Evolutionary conservation across 257 asterid species (phyloP).

Genomic region (Nemophila menziesii): DNA sequence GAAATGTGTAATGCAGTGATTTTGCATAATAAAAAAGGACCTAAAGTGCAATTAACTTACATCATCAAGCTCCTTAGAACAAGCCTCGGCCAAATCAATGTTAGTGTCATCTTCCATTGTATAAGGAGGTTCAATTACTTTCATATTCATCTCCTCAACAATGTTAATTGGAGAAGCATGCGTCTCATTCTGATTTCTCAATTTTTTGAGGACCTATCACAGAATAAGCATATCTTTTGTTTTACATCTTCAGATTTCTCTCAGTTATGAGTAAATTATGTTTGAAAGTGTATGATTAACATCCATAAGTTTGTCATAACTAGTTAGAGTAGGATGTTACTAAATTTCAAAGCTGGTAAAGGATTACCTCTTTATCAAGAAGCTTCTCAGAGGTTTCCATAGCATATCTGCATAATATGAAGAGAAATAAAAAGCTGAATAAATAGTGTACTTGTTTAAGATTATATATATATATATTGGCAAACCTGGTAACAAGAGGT

Average conservation of each 20-base stretch:
- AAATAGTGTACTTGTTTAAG: slow-evolving; percentile 8
- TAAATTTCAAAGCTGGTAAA: slow-evolving; percentile 3
- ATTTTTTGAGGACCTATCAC: slow-evolving; percentile 26
- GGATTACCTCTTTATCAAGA: slow-evolving; percentile 38
- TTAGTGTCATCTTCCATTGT: slow-evolving; percentile 31
- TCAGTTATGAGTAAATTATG: neutral
- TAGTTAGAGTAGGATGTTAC: neutral
- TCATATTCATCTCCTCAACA: slow-evolving; percentile 21
- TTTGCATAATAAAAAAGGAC: neutral
- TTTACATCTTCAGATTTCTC: neutral
- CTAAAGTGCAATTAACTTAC: slow-evolving; percentile 27
- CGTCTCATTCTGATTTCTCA: slow-evolving; percentile 20
- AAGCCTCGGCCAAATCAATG: slow-evolving; percentile 61
- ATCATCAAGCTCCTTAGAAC: slow-evolving; percentile 56
- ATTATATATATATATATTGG: neutral
- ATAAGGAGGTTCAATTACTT: slow-evolving; percentile 32
- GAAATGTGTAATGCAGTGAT: neutral
- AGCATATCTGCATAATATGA: slow-evolving; percentile 39
- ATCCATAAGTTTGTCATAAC: no score
- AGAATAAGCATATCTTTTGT: slow-evolving; percentile 4
- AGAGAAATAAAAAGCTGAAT: slow-evolving; percentile 11
- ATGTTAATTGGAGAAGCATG: slow-evolving; percentile 19
- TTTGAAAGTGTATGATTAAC: no score
- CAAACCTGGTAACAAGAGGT: slow-evolving; percentile 46
- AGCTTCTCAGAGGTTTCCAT: slow-evolving; percentile 28